Evolutionary conservation across 2,329 filamentous ascomycete genomes (phyloP).

Genomic region (Diplodia mutila): DNA sequence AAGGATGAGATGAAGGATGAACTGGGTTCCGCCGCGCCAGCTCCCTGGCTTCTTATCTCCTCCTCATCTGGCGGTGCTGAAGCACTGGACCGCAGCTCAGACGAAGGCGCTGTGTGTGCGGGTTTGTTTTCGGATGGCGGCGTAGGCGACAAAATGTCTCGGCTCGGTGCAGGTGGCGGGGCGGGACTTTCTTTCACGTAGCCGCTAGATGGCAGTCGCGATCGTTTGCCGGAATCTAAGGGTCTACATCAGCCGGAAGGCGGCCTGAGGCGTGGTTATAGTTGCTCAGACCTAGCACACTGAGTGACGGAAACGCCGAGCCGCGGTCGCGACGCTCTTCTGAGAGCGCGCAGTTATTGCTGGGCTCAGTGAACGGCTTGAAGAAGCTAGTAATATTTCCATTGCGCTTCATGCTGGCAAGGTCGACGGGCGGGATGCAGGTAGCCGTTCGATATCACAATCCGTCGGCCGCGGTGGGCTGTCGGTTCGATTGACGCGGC

Average conservation of each 20-base stretch:
- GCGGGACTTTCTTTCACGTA: background rate
- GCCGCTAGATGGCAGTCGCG: constrained; percentile 3
- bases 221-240: background rate
- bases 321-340: constrained; percentile 14
- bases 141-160: background rate
- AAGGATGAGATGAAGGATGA: constrained; percentile 34
- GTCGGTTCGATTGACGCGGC: background rate
- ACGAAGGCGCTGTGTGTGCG: background rate
- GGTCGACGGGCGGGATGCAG: too few species aligned
- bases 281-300: background rate
- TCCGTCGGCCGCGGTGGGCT: background rate
- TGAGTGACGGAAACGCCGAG: constrained; percentile 9
- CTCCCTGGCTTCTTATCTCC: background rate
- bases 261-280: background rate
- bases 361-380: constrained; percentile 40
- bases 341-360: constrained; percentile 29
- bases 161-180: background rate
- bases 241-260: background rate
- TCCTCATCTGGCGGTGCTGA: background rate
- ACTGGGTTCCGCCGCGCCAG: background rate
- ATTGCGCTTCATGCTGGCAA: constrained; percentile 28
- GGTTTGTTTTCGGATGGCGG: background rate
- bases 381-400: constrained; percentile 54
- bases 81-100: background rate
- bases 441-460: background rate